Conservation (phyloP, 441 rosid species). For the Populus hybrid region DNA sequence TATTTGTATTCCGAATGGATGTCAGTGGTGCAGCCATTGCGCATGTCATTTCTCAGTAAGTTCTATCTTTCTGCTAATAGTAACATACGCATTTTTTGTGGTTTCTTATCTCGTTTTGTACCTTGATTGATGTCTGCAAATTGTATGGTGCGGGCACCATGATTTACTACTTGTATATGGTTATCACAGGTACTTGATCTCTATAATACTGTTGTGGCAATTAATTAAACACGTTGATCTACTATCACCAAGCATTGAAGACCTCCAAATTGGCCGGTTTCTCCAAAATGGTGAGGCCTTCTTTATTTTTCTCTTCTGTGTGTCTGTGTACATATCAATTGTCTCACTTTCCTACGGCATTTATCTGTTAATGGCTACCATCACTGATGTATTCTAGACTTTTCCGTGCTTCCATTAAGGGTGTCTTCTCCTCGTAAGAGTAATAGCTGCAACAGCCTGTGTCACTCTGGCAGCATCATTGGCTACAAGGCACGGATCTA, state of each 20-base stretch:
- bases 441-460: constrained; percentile 51
- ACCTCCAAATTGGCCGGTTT: constrained; percentile 48
- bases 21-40: constrained; percentile 64
- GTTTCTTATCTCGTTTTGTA: not conserved
- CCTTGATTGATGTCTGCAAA: not conserved
- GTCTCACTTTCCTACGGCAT: not conserved
- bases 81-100: not conserved
- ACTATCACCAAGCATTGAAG: constrained; percentile 40
- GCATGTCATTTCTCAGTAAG: constrained; percentile 62
- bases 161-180: not conserved
- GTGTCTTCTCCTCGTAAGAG: constrained; percentile 49
- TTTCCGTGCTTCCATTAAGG: constrained; percentile 30
- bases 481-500: constrained; percentile 56
- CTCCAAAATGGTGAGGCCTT: constrained; percentile 47
- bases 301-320: not conserved
- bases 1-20: constrained; percentile 39
- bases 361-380: not conserved
- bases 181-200: constrained; percentile 43
- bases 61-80: constrained; percentile 5
- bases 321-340: not conserved
- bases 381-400: constrained; percentile 11
- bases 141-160: not conserved
- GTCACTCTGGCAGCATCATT: constrained; percentile 60
- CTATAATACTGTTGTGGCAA: constrained; percentile 42
- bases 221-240: constrained; percentile 40